These are phyloP conservation scores for Panus rudis DNA, from an alignment of 768 basidiomycete species.

Conservation along the genomic window DNA sequence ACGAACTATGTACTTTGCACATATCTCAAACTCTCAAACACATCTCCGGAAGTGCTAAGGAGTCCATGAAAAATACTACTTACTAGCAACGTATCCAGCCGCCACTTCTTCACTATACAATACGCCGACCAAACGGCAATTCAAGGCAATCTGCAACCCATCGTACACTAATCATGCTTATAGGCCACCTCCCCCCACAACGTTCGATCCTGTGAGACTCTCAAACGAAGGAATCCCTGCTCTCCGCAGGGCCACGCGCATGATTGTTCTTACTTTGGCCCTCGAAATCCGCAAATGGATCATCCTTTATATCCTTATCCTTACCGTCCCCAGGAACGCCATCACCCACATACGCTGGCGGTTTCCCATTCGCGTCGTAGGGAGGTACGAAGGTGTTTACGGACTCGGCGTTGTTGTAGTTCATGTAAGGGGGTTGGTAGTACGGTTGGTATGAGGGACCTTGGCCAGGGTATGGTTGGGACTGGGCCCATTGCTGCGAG, in stretches of 20 bases:
- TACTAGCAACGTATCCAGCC: too few species aligned
- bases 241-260: too few species aligned
- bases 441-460: slow-evolving; percentile 33
- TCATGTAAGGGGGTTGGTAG: slow-evolving; percentile 54
- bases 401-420: slow-evolving; percentile 24
- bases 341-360: slow-evolving; percentile 33
- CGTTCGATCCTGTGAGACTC: not conserved
- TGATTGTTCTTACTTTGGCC: slow-evolving; percentile 17
- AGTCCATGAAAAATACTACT: too few species aligned
- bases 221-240: slow-evolving; percentile 4
- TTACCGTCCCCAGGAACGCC: slow-evolving; percentile 18
- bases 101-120: too few species aligned
- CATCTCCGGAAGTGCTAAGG: too few species aligned
- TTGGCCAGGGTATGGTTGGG: slow-evolving; percentile 24
- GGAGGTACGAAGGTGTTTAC: slow-evolving; percentile 27
- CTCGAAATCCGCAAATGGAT: slow-evolving; percentile 53
- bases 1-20: too few species aligned
- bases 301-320: slow-evolving; percentile 30
- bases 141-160: too few species aligned
- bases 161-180: not conserved
- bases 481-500: slow-evolving; percentile 14
- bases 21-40: too few species aligned
- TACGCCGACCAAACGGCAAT: too few species aligned
- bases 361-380: slow-evolving; percentile 12
- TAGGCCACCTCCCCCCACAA: not conserved